Evolutionary conservation across 768 basidiomycete species (phyloP).

Genomic region (Auricularia sp.): DNA sequence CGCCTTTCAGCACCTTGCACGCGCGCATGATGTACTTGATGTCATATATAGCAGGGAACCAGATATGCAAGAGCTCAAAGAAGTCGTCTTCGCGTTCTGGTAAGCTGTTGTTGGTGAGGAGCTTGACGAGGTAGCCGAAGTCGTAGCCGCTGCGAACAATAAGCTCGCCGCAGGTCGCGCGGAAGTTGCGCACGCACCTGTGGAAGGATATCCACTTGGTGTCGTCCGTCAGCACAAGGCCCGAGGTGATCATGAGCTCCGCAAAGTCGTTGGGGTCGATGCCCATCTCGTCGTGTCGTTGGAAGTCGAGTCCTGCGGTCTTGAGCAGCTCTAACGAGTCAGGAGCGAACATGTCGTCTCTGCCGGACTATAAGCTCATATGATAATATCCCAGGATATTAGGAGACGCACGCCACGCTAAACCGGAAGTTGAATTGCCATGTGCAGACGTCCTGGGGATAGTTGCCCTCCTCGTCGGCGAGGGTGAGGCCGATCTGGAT

Average conservation of each 20-base stretch:
- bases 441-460: conserved; percentile 80
- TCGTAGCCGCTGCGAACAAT: conserved; percentile 73
- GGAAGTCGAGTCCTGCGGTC: conserved; percentile 93
- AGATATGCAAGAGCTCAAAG: conserved; percentile 74
- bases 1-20: conserved; percentile 75
- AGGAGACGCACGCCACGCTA: conserved; percentile 57
- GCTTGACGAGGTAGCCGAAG: conserved; percentile 96
- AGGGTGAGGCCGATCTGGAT: conserved; percentile 96
- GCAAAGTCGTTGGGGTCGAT: conserved; percentile 92
- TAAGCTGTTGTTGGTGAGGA: conserved; percentile 35
- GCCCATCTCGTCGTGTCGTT: conserved; percentile 84
- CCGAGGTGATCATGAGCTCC: conserved; percentile 93
- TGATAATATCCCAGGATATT: neutral
- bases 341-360: conserved; percentile 98
- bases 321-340: conserved; percentile 91
- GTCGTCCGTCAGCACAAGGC: conserved; percentile 78
- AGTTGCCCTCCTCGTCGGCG: conserved; percentile 87
- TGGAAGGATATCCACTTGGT: conserved; percentile 98
- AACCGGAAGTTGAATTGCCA: conserved; percentile 99
- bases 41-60: conserved; percentile 97
- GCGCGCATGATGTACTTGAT: conserved; percentile 94
- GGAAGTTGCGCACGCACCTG: conserved; percentile 46
- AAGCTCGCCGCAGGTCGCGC: neutral
- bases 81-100: conserved; percentile 59
- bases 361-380: conserved; percentile 22